Evolutionary conservation across 192 early-diverging fungal genomes (phyloP).

Genomic region (Linnemannia hyalina): DNA sequence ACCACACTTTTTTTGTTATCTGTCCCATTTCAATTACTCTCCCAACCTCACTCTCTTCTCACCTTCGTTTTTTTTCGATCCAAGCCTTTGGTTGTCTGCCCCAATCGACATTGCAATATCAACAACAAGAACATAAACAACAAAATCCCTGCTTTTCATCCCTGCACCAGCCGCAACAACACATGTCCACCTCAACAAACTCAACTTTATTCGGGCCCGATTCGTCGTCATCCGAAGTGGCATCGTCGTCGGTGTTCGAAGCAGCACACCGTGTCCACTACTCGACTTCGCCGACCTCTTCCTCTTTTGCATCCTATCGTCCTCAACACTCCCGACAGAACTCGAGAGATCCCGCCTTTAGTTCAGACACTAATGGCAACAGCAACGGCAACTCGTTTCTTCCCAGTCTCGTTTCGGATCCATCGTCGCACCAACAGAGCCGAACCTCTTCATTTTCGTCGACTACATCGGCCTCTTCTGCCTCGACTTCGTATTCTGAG

Average conservation of each 20-base stretch:
- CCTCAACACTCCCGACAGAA: constrained; percentile 3
- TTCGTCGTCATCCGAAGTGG: not conserved
- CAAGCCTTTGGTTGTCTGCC: not conserved
- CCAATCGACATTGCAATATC: not conserved
- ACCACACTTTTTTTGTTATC: not conserved
- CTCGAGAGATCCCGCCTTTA: constrained; percentile 1
- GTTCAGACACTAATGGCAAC: not conserved
- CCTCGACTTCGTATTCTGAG: not conserved
- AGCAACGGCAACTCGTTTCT: not conserved
- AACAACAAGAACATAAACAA: not conserved
- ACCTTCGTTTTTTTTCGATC: not conserved
- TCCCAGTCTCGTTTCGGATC: not conserved
- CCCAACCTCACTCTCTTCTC: not conserved
- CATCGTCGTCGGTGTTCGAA: not conserved
- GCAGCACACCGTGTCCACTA: not conserved
- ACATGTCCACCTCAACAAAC: constrained; percentile 1
- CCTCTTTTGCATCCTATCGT: not conserved
- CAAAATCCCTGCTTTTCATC: not conserved
- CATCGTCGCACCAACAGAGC: constrained; percentile 1
- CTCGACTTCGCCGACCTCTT: not conserved
- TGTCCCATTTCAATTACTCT: not conserved
- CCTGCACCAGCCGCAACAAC: not conserved
- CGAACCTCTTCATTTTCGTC: not conserved
- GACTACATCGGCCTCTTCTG: not conserved
- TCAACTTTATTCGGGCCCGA: not conserved